Conservation (phyloP, 805 yeast species). For the Wickerhamomyces hampshirensis region DNA sequence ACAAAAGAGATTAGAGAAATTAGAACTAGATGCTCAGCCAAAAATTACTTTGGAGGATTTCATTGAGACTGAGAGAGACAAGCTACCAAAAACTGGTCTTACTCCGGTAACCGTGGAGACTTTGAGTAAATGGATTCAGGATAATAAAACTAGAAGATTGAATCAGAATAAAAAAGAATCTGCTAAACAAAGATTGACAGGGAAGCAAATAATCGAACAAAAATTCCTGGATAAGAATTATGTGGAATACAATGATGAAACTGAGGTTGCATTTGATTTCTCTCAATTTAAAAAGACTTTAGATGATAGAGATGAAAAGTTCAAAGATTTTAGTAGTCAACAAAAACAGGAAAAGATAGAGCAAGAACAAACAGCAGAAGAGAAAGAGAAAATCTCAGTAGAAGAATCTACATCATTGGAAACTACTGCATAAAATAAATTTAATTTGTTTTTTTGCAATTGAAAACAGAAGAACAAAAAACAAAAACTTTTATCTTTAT, state of each 20-base stretch:
- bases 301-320: conserved; percentile 34
- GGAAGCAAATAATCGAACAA: conserved; percentile 64
- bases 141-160: conserved; percentile 55
- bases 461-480: too few relatives aligned
- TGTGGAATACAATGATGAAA: conserved; percentile 39
- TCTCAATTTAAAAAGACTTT: conserved; percentile 35
- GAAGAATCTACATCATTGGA: conserved; percentile 2
- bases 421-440: not conserved
- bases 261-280: conserved; percentile 36
- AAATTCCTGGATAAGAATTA: conserved; percentile 53
- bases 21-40: conserved; percentile 80
- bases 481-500: too few relatives aligned
- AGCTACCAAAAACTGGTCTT: conserved; percentile 61
- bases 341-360: conserved; percentile 22
- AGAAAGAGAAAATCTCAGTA: conserved; percentile 22
- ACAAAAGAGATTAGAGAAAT: conserved; percentile 82
- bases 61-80: conserved; percentile 86
- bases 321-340: conserved; percentile 38
- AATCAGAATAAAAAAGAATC: conserved; percentile 38
- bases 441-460: too few relatives aligned
- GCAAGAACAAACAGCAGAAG: conserved; percentile 31
- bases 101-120: conserved; percentile 86
- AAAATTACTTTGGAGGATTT: conserved; percentile 94
- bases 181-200: conserved; percentile 41
- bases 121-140: conserved; percentile 78